phyloP scores from a whole-genome alignment of 208 protist species.

The Trypanosoma cruzi region DNA sequence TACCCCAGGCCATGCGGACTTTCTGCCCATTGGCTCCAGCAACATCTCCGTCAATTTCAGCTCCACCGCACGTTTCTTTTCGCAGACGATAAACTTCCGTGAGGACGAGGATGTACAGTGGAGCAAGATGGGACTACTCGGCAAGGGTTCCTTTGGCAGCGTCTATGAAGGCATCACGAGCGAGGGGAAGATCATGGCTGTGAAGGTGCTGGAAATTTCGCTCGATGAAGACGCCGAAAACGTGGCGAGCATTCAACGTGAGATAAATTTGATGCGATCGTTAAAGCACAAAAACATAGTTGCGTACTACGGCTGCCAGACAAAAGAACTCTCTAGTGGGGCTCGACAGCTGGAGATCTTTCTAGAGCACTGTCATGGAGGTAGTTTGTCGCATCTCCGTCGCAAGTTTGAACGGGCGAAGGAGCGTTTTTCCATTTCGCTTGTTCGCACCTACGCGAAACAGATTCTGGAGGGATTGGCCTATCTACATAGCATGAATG shows the following conservation, averaged over 20 bases:
- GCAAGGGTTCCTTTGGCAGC: slow-evolving; percentile 85
- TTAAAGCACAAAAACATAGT: slow-evolving; percentile 90
- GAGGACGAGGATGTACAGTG: slow-evolving; percentile 67
- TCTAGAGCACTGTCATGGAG: slow-evolving; percentile 88
- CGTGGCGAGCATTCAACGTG: slow-evolving; percentile 54
- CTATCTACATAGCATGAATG: slow-evolving; percentile 82
- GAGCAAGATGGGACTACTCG: slow-evolving; percentile 76
- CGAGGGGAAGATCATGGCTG: slow-evolving; percentile 84
- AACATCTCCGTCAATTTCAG: slow-evolving; percentile 39
- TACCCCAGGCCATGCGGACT: neutral
- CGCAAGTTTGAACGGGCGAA: slow-evolving; percentile 73
- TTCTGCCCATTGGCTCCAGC: neutral
- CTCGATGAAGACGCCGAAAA: slow-evolving; percentile 58
- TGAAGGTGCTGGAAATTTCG: slow-evolving; percentile 89
- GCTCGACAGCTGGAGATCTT: slow-evolving; percentile 87
- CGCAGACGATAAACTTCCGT: slow-evolving; percentile 39
- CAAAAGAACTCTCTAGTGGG: slow-evolving; percentile 40
- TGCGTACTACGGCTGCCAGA: slow-evolving; percentile 90
- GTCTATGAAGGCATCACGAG: slow-evolving; percentile 91
- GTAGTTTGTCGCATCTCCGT: slow-evolving; percentile 60
- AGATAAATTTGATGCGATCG: slow-evolving; percentile 89
- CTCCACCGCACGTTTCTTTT: slow-evolving; percentile 36
- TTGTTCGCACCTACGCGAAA: slow-evolving; percentile 79
- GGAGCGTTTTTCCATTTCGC: slow-evolving; percentile 67
- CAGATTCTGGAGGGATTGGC: slow-evolving; percentile 88